Evolutionary conservation across 192 early-diverging fungal species (phyloP).

Genomic region (Coemansia sp.): DNA sequence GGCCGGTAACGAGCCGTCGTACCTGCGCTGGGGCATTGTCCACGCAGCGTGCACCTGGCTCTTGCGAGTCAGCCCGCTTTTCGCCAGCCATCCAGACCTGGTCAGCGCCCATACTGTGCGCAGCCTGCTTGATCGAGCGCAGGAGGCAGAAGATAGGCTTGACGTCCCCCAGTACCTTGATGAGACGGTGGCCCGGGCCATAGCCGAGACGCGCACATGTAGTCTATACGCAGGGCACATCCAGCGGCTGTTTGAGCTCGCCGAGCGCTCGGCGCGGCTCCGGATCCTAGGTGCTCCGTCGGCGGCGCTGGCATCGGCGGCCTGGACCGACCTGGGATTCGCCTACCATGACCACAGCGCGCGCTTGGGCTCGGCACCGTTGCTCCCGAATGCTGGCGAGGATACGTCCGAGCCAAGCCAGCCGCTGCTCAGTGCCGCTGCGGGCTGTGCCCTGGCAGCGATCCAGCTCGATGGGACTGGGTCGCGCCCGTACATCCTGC

Average conservation of each 20-base stretch:
- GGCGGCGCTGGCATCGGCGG: conserved; percentile 10
- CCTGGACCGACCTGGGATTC: conserved; percentile 34
- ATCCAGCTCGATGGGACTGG: conserved; percentile 57
- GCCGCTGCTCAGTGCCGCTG: conserved; percentile 22
- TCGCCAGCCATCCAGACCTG: conserved; percentile 5
- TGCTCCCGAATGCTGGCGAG: background rate
- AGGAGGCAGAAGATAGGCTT: background rate
- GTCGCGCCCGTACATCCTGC: conserved; percentile 60
- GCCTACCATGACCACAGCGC: conserved; percentile 17
- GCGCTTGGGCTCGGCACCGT: background rate
- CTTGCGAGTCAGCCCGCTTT: background rate
- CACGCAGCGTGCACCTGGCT: conserved; percentile 52
- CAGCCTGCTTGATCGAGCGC: background rate
- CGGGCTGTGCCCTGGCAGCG: conserved; percentile 45
- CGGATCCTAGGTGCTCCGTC: conserved; percentile 21
- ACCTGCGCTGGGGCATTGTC: conserved; percentile 57
- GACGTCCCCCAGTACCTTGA: conserved; percentile 11
- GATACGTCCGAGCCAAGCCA: background rate
- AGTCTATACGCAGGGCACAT: background rate
- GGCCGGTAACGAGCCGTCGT: conserved; percentile 10
- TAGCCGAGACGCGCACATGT: background rate
- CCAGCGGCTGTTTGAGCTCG: conserved; percentile 11
- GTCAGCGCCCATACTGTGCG: background rate
- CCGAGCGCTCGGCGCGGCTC: conserved; percentile 9
- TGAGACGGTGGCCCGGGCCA: conserved; percentile 1